Conservation (phyloP, 2,329 filamentous ascomycete genomes). For the Stemphylium beticola region DNA sequence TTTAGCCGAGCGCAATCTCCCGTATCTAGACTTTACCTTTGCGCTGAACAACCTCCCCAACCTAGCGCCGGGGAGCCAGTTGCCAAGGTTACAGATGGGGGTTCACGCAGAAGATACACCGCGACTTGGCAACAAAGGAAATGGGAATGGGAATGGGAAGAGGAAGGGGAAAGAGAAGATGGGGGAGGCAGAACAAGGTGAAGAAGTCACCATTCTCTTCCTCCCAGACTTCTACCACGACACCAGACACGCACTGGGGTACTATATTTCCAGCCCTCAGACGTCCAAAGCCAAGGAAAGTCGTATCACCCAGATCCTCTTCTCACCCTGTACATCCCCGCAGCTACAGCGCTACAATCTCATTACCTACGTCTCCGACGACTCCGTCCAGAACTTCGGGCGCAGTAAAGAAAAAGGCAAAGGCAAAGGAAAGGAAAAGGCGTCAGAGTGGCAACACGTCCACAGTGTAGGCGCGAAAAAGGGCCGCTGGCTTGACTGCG, state of each 20-base stretch:
- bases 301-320: neutral
- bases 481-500: constrained; percentile 13
- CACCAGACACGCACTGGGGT: constrained; percentile 21
- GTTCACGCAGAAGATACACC: constrained; percentile 5
- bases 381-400: neutral
- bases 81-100: constrained; percentile 5
- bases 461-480: constrained; percentile 3
- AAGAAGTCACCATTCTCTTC: constrained; percentile 13
- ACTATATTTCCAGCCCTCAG: neutral
- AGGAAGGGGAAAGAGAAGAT: too few relatives aligned
- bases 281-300: neutral
- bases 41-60: constrained; percentile 31
- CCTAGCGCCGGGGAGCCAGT: neutral
- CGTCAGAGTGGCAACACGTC: neutral
- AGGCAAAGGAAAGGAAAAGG: too few relatives aligned
- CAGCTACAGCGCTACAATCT: constrained; percentile 11
- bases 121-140: neutral
- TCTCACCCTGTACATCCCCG: constrained; percentile 15
- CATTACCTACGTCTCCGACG: constrained; percentile 2
- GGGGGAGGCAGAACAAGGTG: neutral
- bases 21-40: constrained; percentile 23
- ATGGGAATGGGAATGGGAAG: too few relatives aligned
- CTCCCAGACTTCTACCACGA: constrained; percentile 26
- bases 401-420: too few relatives aligned
- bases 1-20: constrained; percentile 29